Evolutionary conservation across 345 rosid species (phyloP), one percentile per base, ranked within the genome.

Genomic region (Heritiera fomes): DNA sequence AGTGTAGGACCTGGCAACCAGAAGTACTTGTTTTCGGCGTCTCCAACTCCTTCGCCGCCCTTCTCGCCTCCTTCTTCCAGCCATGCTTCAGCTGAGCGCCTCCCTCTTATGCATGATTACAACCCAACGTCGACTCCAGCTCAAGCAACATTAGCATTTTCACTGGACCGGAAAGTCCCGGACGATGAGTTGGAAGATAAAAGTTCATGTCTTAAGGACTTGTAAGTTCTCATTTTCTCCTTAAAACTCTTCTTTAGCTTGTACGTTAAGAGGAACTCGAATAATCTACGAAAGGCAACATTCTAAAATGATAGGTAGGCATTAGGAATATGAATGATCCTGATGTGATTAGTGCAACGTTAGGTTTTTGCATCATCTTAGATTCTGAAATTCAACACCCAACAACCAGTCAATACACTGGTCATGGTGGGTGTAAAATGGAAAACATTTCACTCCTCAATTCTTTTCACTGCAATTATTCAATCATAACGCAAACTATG

Each of bases 21-120:
- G 0, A 77, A 53, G 64, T 86, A 83, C 77, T 62, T 13, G 49
- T 86, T 86, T 64, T 83, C 88, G 3, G 73, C 74, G 0, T 85
- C 88, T 15, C 82, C 84, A 1, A 81, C 88, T 41, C 67, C 79
- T 56, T 85, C 88, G 0, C 86, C 88, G 34, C 86, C 86, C 8
- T 85, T 85, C 73, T 85, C 87, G 0, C 77, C 80, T 1, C 60
- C 78, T 34, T 18, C 63, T 38, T 81, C 84, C 8, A 69, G 59
- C 78, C 80, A 78, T 50, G 28, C 80, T 0, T 85, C 86, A 1
- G 64, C 84, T 15, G 84, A 83, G 32, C 69, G 58, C 73, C 81
- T 85, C 46, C 88, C 84, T 12, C 76, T 81, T 43, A 40, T 83
- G 78, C 79, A 3, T 34, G 38, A 40, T 14, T 17, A 55, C 12